phyloP scores from a whole-genome alignment of 1,284 basidiomycete species.

The Acaromyces ingoldii region DNA sequence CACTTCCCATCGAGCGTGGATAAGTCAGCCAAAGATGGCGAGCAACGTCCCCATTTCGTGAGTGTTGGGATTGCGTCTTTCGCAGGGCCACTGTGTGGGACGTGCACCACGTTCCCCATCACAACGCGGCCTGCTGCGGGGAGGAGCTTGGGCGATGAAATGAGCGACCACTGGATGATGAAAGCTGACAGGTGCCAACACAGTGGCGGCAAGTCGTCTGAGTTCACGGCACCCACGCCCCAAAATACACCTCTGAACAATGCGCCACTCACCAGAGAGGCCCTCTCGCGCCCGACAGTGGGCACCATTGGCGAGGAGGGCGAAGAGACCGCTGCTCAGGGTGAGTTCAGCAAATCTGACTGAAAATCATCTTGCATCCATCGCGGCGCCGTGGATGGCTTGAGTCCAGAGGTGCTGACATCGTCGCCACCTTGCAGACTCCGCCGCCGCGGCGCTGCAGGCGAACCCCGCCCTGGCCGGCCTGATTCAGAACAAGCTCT shows the following conservation, averaged over 20 bases:
- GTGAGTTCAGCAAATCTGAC: no score
- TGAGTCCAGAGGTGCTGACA: no score
- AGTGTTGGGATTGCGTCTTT: neutral
- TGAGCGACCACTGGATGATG: neutral
- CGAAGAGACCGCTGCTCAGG: slow-evolving; percentile 28
- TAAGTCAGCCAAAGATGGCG: slow-evolving; percentile 3
- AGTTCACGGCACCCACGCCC: slow-evolving; percentile 64
- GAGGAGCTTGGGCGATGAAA: neutral
- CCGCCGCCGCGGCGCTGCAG: slow-evolving; percentile 30
- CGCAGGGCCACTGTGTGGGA: neutral
- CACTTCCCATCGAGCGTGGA: neutral
- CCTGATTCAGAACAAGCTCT: slow-evolving; percentile 57
- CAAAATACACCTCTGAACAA: slow-evolving; percentile 73
- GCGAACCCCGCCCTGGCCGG: slow-evolving; percentile 50
- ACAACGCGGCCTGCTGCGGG: neutral
- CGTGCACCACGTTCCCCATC: neutral
- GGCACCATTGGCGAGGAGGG: slow-evolving; percentile 47
- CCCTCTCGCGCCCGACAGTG: slow-evolving; percentile 60
- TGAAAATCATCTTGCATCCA: no score
- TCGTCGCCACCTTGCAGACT: no score
- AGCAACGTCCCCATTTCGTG: slow-evolving; percentile 7
- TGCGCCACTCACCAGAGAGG: slow-evolving; percentile 63
- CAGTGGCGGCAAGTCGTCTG: slow-evolving; percentile 32
- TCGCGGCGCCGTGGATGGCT: no score
- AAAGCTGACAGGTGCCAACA: neutral